phyloP scores from a whole-genome alignment of 148 eudicot genomes.

The Agrostemma githago region DNA sequence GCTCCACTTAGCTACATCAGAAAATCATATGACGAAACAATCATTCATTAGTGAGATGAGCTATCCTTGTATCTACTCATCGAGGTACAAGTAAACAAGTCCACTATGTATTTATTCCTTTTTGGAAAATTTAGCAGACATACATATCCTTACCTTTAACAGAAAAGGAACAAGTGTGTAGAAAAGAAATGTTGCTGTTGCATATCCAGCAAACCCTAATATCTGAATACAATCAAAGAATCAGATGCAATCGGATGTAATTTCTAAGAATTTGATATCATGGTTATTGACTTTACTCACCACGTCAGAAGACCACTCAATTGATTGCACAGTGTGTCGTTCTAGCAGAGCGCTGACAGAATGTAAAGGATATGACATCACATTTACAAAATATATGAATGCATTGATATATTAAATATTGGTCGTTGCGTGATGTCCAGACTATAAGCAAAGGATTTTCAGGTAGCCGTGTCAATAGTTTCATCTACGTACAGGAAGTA shows the following conservation, averaged over 20 bases:
- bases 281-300: slow-evolving; percentile 41
- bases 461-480: neutral
- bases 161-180: slow-evolving; percentile 57
- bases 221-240: slow-evolving; percentile 36
- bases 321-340: slow-evolving; percentile 51
- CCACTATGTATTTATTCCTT: neutral
- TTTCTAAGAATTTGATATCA: neutral
- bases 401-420: neutral
- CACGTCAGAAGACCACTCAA: slow-evolving; percentile 58
- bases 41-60: neutral
- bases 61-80: neutral
- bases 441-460: neutral
- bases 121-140: neutral
- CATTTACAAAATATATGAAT: neutral
- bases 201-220: slow-evolving; percentile 55
- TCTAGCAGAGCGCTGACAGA: slow-evolving; percentile 55
- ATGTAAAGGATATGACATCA: slow-evolving; percentile 32
- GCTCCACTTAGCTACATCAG: slow-evolving; percentile 70
- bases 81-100: neutral
- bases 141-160: slow-evolving; percentile 44
- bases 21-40: neutral
- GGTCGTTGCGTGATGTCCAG: neutral
- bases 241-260: neutral
- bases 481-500: neutral
- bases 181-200: slow-evolving; percentile 52